These are phyloP conservation scores for Ustilago shanxiensis DNA, from an alignment of 1,284 basidiomycete species.

Conservation along the genomic window DNA sequence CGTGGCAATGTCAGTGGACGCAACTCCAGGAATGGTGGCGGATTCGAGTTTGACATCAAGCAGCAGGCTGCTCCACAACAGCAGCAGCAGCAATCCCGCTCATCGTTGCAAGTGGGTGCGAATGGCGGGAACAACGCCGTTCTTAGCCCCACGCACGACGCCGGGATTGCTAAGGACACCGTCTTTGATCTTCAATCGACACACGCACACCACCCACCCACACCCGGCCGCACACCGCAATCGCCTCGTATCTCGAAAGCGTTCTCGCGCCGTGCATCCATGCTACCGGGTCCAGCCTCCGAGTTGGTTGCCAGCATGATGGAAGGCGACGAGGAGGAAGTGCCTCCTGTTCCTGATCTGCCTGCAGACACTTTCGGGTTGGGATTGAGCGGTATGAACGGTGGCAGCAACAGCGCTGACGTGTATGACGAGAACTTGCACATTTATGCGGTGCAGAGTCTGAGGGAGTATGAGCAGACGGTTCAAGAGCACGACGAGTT, in stretches of 20 bases:
- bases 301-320: slow-evolving; percentile 50
- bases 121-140: background rate
- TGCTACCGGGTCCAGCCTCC: slow-evolving; percentile 61
- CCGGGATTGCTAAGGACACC: slow-evolving; percentile 55
- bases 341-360: slow-evolving; percentile 50
- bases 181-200: slow-evolving; percentile 63
- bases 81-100: slow-evolving; percentile 12
- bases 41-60: slow-evolving; percentile 51
- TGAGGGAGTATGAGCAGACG: slow-evolving; percentile 65
- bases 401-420: slow-evolving; percentile 16
- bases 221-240: slow-evolving; percentile 31
- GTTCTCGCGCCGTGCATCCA: slow-evolving; percentile 58
- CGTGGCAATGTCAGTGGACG: slow-evolving; percentile 14
- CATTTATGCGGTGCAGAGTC: slow-evolving; percentile 64
- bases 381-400: slow-evolving; percentile 25
- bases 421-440: slow-evolving; percentile 58
- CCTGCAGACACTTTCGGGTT: slow-evolving; percentile 34
- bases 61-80: slow-evolving; percentile 32
- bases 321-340: slow-evolving; percentile 32
- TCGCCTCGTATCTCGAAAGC: slow-evolving; percentile 57
- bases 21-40: slow-evolving; percentile 17
- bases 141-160: slow-evolving; percentile 28
- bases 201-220: slow-evolving; percentile 41
- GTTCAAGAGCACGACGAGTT: slow-evolving; percentile 66
- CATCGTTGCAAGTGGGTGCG: background rate